Conservation (phyloP, 2,329 filamentous ascomycete species). For the Fusarium mundagurra region DNA sequence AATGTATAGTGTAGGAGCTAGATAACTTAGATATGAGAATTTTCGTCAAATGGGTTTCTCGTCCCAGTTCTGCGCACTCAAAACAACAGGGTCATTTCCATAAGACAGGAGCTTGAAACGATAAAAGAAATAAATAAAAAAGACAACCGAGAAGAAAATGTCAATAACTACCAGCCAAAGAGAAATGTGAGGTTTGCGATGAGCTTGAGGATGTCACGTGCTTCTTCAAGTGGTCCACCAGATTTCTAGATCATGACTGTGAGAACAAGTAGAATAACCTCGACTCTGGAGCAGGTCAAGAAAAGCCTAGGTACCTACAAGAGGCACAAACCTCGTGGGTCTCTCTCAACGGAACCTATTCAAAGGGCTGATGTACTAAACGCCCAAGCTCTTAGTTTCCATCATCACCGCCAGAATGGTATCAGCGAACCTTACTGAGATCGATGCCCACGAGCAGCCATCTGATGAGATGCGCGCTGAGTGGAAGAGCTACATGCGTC, state of each 20-base stretch:
- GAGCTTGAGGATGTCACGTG: constrained; percentile 14
- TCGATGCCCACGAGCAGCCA: constrained; percentile 83
- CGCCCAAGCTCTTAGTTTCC: background rate
- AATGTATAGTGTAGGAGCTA: background rate
- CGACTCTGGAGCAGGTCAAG: background rate
- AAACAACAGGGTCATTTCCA: background rate
- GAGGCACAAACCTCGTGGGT: no score
- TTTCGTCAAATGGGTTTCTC: background rate
- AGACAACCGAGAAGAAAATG: background rate
- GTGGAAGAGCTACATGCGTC: constrained; percentile 80
- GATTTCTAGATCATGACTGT: background rate
- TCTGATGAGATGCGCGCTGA: constrained; percentile 73
- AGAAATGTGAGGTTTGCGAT: background rate
- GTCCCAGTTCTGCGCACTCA: background rate
- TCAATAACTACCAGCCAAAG: background rate
- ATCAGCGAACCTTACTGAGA: constrained; percentile 47
- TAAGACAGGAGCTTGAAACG: background rate
- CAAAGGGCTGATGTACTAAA: background rate
- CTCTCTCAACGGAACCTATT: background rate
- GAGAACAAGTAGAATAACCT: background rate
- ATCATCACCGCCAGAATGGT: constrained; percentile 36
- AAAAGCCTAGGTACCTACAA: background rate
- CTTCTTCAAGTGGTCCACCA: constrained; percentile 17
- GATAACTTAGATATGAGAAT: background rate
- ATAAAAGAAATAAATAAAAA: background rate